Evolutionary conservation across 805 yeast species (phyloP).

Genomic region (Myxozyma kluyveri): DNA sequence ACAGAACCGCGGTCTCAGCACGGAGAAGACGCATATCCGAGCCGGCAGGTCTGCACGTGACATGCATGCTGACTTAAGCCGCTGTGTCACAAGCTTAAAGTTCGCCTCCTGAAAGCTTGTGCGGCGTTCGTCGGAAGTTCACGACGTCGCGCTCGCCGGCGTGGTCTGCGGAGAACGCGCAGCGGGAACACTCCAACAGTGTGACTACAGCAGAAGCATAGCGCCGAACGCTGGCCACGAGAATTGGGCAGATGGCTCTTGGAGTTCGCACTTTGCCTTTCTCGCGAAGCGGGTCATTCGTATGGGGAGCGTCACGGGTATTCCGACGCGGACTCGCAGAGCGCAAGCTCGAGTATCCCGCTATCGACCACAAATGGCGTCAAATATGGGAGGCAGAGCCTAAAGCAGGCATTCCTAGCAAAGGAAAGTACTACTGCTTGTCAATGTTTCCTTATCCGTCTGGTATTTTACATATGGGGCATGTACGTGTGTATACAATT

Average conservation of each 20-base stretch:
- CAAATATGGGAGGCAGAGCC: conserved; percentile 9
- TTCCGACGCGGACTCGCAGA: not conserved
- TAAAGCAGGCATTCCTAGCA: conserved; percentile 13
- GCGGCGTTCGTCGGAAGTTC: too few species aligned
- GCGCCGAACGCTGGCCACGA: not conserved
- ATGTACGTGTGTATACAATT: conserved; percentile 86
- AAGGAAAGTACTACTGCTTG: conserved; percentile 50
- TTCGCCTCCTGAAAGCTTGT: too few species aligned
- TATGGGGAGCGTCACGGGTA: not conserved
- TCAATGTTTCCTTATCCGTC: conserved; percentile 97
- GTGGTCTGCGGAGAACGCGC: too few species aligned
- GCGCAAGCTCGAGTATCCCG: conserved; percentile 14
- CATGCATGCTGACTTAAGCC: too few species aligned
- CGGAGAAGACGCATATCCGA: too few species aligned
- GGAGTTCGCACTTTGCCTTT: too few species aligned
- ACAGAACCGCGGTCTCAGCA: too few species aligned
- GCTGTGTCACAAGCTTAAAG: too few species aligned
- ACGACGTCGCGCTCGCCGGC: too few species aligned
- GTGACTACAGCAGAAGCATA: too few species aligned
- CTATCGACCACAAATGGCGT: conserved; percentile 21
- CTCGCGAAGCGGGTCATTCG: not conserved
- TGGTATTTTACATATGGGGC: conserved; percentile 90
- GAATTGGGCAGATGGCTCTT: not conserved
- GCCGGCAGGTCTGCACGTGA: too few species aligned
- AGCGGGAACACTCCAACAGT: too few species aligned